A percentile compares a stretch with the other conserved stretches of the same genome.
These are phyloP conservation scores for Ophiostoma perfectum DNA, from an alignment of 2,329 filamentous ascomycete genomes.

Conservation along the genomic window DNA sequence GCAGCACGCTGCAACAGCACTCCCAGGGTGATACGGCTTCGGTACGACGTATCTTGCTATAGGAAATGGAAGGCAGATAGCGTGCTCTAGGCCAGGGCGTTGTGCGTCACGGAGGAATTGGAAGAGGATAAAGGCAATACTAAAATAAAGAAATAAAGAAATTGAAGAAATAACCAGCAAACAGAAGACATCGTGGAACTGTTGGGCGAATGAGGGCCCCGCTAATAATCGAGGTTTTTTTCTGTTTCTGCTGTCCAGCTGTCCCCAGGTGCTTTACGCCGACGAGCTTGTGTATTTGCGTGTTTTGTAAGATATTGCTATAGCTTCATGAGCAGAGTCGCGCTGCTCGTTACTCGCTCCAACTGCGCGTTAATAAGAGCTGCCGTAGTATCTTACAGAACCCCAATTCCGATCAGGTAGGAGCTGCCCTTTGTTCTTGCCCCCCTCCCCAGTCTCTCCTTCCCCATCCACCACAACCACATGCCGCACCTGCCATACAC, in stretches of 20 bases:
- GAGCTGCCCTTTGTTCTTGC: not conserved
- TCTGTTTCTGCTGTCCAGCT: conserved; percentile 7
- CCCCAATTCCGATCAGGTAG: conserved; percentile 9
- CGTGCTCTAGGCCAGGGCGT: too few relatives aligned
- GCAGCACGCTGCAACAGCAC: too few relatives aligned
- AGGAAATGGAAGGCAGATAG: too few relatives aligned
- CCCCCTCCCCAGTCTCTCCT: not conserved
- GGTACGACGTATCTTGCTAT: too few relatives aligned
- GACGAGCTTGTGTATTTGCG: not conserved
- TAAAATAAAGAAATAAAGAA: not conserved
- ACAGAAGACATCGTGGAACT: conserved; percentile 2
- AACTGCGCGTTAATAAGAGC: not conserved
- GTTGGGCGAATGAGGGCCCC: conserved; percentile 19
- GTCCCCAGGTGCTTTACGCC: not conserved
- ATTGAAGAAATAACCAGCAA: not conserved
- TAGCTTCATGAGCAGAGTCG: too few relatives aligned
- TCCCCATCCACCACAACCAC: conserved; percentile 10
- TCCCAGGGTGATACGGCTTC: too few relatives aligned
- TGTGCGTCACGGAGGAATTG: too few relatives aligned
- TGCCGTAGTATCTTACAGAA: not conserved
- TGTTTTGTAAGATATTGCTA: too few relatives aligned
- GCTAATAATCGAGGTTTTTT: conserved; percentile 20
- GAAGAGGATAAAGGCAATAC: not conserved
- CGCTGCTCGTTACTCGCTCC: not conserved
- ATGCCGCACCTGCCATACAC: conserved; percentile 2